These are phyloP conservation scores for Trametes sanguinea DNA, from an alignment of 768 basidiomycete genomes.

Conservation along the genomic window DNA sequence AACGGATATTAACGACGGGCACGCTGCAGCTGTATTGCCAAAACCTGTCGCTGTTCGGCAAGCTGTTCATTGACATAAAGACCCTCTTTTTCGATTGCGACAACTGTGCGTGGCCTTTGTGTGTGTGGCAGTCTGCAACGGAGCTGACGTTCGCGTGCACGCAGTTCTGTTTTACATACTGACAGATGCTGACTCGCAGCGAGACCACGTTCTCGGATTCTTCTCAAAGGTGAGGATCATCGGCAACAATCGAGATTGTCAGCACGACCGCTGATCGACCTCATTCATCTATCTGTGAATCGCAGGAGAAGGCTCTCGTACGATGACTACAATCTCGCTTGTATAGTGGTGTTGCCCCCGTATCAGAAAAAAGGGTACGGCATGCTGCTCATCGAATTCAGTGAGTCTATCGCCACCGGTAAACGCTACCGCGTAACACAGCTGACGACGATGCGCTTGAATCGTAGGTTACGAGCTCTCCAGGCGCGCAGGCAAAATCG, in stretches of 20 bases:
- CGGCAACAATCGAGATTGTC: background rate
- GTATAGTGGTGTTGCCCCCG: slow-evolving; percentile 94
- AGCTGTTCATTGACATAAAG: slow-evolving; percentile 98
- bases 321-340: slow-evolving; percentile 96
- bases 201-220: slow-evolving; percentile 80
- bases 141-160: background rate
- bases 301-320: slow-evolving; percentile 91
- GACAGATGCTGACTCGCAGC: slow-evolving; percentile 77
- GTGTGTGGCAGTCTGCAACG: slow-evolving; percentile 2
- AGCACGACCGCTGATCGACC: slow-evolving; percentile 5
- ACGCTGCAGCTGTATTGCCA: slow-evolving; percentile 85
- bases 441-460: background rate
- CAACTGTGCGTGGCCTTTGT: slow-evolving; percentile 57
- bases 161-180: slow-evolving; percentile 90
- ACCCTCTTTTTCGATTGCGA: slow-evolving; percentile 91
- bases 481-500: slow-evolving; percentile 72
- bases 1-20: slow-evolving; percentile 5
- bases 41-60: slow-evolving; percentile 93
- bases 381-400: slow-evolving; percentile 97
- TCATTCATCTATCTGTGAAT: background rate
- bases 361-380: slow-evolving; percentile 90
- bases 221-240: slow-evolving; percentile 59
- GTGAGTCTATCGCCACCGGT: slow-evolving; percentile 46
- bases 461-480: slow-evolving; percentile 88
- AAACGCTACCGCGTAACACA: background rate